Base-by-base conservation (phyloP, 2,329 filamentous ascomycete species). In the Scortechinia acanthostroma region DNA sequence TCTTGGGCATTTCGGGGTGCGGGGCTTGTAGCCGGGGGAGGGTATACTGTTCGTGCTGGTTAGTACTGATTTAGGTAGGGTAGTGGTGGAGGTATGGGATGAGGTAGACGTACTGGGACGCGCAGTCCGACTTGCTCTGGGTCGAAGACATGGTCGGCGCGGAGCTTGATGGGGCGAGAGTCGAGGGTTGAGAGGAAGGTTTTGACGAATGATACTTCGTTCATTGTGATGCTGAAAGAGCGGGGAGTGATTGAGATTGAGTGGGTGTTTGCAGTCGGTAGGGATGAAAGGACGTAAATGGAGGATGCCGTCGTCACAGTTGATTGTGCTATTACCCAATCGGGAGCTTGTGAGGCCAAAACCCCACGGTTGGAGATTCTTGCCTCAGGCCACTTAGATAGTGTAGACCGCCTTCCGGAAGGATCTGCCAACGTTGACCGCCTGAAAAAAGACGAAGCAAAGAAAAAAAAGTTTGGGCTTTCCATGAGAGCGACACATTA, bases 121-220 rank as follows among this genome's bases (percentile, higher is more conserved):
- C 35, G 35, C 6, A 40, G 35, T 10, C 17, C 35, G 14, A 40
- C 35, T 40, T 19, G 35, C 55, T 82, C 83, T 43, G 88, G 81
- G 59, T 96, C 88, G 65, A 91, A 88, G 63, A 94, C 83, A 79
- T 96, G 86, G 63, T 97, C 89, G 51, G 87, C 73, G n/a, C 85
- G 81, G 51, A 97, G 77, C 71, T 91, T 94, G 55, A 82, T 64
- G 4, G 90, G 86, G 43, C 84, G 82, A 49, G 81, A 77, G 65
- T 95, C 89, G 50, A 97, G 78, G 19, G 80, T 77, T 44, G 82
- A 72, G 53, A 98, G 81, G 65, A 95, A 96, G 22, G 80, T 74
- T 65, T 86, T 89, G 54, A 89, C 86, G 63, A 96, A 97, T 43
- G 80, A 70, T 49, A 91, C 66, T 74, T 96, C 91, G n/a, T 85